Evolutionary conservation across 2,329 filamentous ascomycete genomes (phyloP), one percentile per base, ranked within the genome.

Genomic region (Metarhizium anisopliae): DNA sequence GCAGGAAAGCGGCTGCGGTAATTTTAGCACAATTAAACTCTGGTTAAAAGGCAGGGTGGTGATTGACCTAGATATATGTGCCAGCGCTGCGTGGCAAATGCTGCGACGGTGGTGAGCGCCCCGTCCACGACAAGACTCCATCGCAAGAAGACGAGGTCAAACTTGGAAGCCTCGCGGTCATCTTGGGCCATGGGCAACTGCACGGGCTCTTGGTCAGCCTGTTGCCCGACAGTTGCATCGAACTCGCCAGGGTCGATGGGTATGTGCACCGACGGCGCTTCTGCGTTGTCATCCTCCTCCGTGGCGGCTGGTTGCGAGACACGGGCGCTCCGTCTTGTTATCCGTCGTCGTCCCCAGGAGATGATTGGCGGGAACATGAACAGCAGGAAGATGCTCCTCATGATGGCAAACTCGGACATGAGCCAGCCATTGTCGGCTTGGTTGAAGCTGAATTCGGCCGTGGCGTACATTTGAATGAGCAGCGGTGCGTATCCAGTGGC

Each of bases 401-500:
- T 77, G 25, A 80, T 72, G 0, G 78, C 75, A 62, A 79, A 81
- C 54, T 75, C 77, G 0, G 79, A 77, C 76, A 83, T 81, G 47
- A 83, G 72, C 66, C 72, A 78, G 6, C 79, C 80, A 55, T 83
- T 83, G 54, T 81, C 73, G 0, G 69, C 74, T n/a, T 81, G 80
- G 50, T 71, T 70, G 56, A 83, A 84, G 56, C 74, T 70, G 59
- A 83, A 83, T 0, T 70, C 72, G 1, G 79, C 75, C 0, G 80
- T 82, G 2, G 79, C 78, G 55, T 82, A 83, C 73, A 83, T 76
- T 59, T 83, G 81, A 36, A 83, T 75, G 0, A 89, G 70, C 0
- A 81, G 74, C 0, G 83, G 81, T 0, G 85, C 84, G 55, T 87
- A 89, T 2, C 83, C 84, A 0, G 86, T 88, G 0, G 86, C 85